Evolutionary conservation across 2,329 filamentous ascomycete species (phyloP).

Genomic region (Blastomyces percursus): DNA sequence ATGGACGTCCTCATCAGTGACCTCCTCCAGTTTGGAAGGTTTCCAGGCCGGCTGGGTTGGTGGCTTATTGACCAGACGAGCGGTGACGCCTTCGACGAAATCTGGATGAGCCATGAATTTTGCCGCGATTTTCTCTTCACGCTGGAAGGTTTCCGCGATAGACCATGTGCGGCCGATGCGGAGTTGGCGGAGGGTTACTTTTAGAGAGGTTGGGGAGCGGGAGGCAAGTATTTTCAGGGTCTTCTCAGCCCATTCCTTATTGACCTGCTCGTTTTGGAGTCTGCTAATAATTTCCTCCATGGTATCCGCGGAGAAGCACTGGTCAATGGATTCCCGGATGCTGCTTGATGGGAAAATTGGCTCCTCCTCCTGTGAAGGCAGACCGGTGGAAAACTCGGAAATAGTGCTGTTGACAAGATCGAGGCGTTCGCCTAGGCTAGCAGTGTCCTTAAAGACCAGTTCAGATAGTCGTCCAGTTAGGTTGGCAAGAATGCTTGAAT

Average conservation of each 20-base stretch:
- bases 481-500: slow-evolving; percentile 73
- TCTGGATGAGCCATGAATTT: slow-evolving; percentile 87
- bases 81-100: slow-evolving; percentile 83
- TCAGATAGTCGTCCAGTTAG: slow-evolving; percentile 81
- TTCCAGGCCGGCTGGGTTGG: slow-evolving; percentile 60
- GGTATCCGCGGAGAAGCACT: slow-evolving; percentile 59
- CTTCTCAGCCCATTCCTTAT: slow-evolving; percentile 64
- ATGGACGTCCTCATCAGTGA: slow-evolving; percentile 48
- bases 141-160: slow-evolving; percentile 73
- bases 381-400: slow-evolving; percentile 77
- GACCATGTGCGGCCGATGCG: slow-evolving; percentile 62
- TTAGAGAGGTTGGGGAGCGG: slow-evolving; percentile 76
- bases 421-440: slow-evolving; percentile 51
- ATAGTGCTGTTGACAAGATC: slow-evolving; percentile 73
- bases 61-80: slow-evolving; percentile 62
- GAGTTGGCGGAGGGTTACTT: slow-evolving; percentile 77
- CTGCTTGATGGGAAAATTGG: slow-evolving; percentile 56
- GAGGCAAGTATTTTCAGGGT: slow-evolving; percentile 63
- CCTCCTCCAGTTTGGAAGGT: slow-evolving; percentile 59
- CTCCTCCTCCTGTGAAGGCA: slow-evolving; percentile 52
- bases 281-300: slow-evolving; percentile 61
- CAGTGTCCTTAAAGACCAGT: slow-evolving; percentile 73
- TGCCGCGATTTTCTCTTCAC: slow-evolving; percentile 72
- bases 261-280: slow-evolving; percentile 45
- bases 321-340: slow-evolving; percentile 71